Evolutionary conservation across 1,284 basidiomycete genomes (phyloP), one percentile per base, ranked within the genome.

Genomic region (Ustilago lituana): DNA sequence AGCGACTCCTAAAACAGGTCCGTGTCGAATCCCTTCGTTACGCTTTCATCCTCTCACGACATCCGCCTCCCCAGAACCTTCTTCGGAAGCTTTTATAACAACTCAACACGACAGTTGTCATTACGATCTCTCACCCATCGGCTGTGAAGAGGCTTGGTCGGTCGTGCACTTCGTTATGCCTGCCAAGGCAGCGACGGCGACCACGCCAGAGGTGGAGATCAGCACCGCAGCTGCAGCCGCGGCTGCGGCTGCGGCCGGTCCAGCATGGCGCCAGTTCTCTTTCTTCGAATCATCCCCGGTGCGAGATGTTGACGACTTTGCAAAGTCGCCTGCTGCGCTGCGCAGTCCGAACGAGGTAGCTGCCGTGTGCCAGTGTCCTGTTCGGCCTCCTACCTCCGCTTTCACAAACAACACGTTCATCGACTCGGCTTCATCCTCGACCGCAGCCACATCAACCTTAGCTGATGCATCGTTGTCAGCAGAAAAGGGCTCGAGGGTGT

Each of bases 211-310:
- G 10, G 44, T 17, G 12, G 68, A 71, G 58, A 51, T 60, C 33
- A 64, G 69, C 49, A 50, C 60, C 26, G 66, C 55, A 37, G 58
- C 63, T 0, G 66, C 54, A 3, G 56, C 65, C 5, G 66, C 56
- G 10, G 59, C 68, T 2, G 52, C 63, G 10, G 57, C 70, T 6
- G 66, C 64, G 0, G 74, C 74, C 17, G 71, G 62, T 38, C 75
- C 75, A 37, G 73, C 75, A 24, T 77, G 75, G 75, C 63, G 75
- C 8, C 71, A 76, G 20, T 73, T 77, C 62, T 57, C 63, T 24
- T 77, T 77, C 56, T 77, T 73, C 55, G 75, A 77, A 20, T 47
- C 66, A 19, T 66, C 58, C 5, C 54, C 49, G 1, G 57, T 77
- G 11, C 58, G 74, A n/a, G 75, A 77, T 45, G 15, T 51, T 3